These are phyloP conservation scores for Naganishia cerealis DNA, from an alignment of 1,284 basidiomycete genomes.

Conservation along the genomic window DNA sequence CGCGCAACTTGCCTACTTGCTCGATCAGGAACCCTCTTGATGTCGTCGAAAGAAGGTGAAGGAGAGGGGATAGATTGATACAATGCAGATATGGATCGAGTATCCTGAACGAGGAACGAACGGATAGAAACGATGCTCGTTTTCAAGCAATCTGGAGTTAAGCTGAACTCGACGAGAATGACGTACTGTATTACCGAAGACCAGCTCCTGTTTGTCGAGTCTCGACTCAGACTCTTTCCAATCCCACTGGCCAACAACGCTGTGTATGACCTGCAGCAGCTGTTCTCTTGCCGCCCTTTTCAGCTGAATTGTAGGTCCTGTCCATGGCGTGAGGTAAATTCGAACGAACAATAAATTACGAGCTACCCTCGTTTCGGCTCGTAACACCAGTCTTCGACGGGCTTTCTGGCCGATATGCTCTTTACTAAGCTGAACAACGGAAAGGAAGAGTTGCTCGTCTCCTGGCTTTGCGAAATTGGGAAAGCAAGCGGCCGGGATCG, in stretches of 20 bases:
- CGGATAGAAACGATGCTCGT: background rate
- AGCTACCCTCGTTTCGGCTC: background rate
- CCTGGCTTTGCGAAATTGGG: background rate
- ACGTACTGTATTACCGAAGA: slow-evolving; percentile 13
- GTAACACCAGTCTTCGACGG: background rate
- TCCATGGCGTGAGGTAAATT: slow-evolving; percentile 13
- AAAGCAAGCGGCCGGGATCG: background rate
- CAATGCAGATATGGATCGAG: slow-evolving; percentile 9
- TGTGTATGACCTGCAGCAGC: background rate
- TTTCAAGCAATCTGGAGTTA: background rate
- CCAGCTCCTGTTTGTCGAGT: background rate
- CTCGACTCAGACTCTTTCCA: background rate
- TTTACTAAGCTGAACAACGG: background rate
- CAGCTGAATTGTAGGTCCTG: slow-evolving; percentile 5
- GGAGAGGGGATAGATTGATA: slow-evolving; percentile 25
- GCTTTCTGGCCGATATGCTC: background rate
- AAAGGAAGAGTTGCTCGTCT: background rate
- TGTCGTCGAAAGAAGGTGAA: background rate
- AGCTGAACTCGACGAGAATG: background rate
- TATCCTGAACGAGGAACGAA: slow-evolving; percentile 7
- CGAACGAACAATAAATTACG: background rate
- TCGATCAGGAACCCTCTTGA: background rate
- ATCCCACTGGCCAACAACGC: background rate
- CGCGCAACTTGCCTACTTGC: background rate
- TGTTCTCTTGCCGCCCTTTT: background rate